Conservation (phyloP, 202 grass and related monocot species). For the Schoenoplectus tabernaemontani region DNA sequence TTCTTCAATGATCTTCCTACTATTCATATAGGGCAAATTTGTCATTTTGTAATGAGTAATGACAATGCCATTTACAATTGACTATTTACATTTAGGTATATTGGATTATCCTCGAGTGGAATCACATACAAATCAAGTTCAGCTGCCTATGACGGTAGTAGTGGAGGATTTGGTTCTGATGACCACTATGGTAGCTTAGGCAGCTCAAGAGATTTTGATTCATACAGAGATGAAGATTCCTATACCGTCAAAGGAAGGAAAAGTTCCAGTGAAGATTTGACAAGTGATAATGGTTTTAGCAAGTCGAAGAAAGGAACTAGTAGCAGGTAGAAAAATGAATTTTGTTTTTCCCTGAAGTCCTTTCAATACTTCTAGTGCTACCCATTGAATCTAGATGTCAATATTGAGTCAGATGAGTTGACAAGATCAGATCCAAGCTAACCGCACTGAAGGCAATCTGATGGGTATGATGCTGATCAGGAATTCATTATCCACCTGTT, state of each 20-base stretch:
- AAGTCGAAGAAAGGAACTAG: slow-evolving; percentile 45
- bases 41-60: neutral
- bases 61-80: neutral
- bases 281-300: slow-evolving; percentile 35
- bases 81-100: slow-evolving; percentile 46
- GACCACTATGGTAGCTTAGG: slow-evolving; percentile 78
- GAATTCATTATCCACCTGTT: neutral
- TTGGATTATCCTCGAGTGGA: slow-evolving; percentile 88
- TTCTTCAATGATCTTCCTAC: neutral
- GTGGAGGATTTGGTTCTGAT: slow-evolving; percentile 34
- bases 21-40: neutral
- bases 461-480: neutral
- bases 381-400: neutral
- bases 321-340: slow-evolving; percentile 41
- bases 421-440: neutral
- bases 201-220: slow-evolving; percentile 60
- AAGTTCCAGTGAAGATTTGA: slow-evolving; percentile 32
- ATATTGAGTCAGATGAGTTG: neutral
- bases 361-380: neutral
- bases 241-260: slow-evolving; percentile 60
- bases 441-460: neutral
- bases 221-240: slow-evolving; percentile 46
- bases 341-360: neutral
- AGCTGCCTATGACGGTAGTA: slow-evolving; percentile 49
- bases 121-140: slow-evolving; percentile 84